Evolutionary conservation across 176 grass and related monocot species (phyloP).

Genomic region (Eragrostis curvula): DNA sequence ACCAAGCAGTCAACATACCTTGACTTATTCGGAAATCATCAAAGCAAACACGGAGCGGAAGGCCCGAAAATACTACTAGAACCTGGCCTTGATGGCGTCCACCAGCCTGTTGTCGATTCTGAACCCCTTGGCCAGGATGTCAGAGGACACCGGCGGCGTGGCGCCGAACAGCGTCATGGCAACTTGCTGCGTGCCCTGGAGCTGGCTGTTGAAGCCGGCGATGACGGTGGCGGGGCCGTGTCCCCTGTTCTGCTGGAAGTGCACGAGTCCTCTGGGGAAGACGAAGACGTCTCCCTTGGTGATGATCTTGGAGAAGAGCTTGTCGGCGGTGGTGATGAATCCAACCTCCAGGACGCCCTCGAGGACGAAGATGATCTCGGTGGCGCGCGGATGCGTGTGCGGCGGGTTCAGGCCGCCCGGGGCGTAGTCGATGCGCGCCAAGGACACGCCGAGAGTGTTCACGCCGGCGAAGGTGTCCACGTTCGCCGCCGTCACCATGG

Average conservation of each 20-base stretch:
- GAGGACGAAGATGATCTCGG: conserved; percentile 62
- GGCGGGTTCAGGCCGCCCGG: conserved; percentile 67
- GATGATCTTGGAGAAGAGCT: conserved; percentile 65
- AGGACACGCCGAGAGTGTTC: not conserved
- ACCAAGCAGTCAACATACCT: too few species aligned
- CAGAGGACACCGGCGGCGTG: conserved; percentile 38
- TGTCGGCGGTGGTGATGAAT: conserved; percentile 75
- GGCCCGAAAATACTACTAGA: not conserved
- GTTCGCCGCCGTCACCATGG: conserved; percentile 52
- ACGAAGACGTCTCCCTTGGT: conserved; percentile 65
- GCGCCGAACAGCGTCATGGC: conserved; percentile 63
- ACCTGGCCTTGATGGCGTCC: not conserved
- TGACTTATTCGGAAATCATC: not conserved
- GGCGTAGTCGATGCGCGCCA: conserved; percentile 29
- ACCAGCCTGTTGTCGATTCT: conserved; percentile 29
- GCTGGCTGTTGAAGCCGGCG: conserved; percentile 30
- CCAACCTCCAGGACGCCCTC: conserved; percentile 74
- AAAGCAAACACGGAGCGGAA: not conserved
- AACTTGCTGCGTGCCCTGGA: conserved; percentile 66
- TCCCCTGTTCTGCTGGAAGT: conserved; percentile 84
- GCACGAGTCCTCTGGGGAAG: conserved; percentile 72
- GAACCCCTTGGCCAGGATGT: conserved; percentile 79
- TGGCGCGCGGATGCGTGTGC: conserved; percentile 64
- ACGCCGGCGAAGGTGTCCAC: conserved; percentile 55
- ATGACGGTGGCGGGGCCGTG: conserved; percentile 45